Percentiles rank a stretch among this genome's conserved stretches.
Conservation (phyloP, 1,284 basidiomycete species). For the Leccinum fallax region DNA sequence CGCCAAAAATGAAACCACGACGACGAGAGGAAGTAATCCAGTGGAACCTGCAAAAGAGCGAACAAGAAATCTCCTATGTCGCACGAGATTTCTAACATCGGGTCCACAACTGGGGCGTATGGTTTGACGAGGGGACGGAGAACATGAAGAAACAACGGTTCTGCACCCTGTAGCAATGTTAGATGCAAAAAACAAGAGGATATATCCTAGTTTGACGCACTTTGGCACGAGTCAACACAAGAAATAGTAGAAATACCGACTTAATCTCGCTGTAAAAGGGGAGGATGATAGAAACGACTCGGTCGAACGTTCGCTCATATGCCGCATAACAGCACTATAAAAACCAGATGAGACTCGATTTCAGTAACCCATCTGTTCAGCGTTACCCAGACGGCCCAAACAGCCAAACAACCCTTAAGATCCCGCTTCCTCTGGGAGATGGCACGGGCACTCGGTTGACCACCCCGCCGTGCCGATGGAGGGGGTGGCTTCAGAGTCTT, state of each 20-base stretch:
- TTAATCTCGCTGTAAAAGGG: constrained; percentile 83
- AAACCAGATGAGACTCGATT: constrained; percentile 22
- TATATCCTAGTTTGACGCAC: constrained; percentile 45
- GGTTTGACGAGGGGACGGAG: constrained; percentile 73
- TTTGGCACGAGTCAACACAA: constrained; percentile 71
- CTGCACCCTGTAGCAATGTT: constrained; percentile 59
- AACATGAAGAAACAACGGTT: constrained; percentile 75
- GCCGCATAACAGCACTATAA: constrained; percentile 60
- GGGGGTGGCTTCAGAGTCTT: constrained; percentile 73
- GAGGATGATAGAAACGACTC: constrained; percentile 63
- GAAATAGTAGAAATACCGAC: constrained; percentile 65
- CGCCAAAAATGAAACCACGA: constrained; percentile 38
- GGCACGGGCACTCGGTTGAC: constrained; percentile 63
- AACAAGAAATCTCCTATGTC: constrained; percentile 69
- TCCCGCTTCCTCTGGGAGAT: constrained; percentile 74
- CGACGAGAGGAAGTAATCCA: constrained; percentile 47
- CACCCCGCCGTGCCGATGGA: constrained; percentile 59
- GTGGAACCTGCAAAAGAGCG: constrained; percentile 54
- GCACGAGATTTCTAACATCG: constrained; percentile 54
- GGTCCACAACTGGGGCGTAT: constrained; percentile 62
- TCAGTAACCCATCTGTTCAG: constrained; percentile 16
- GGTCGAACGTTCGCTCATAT: constrained; percentile 67
- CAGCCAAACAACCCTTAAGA: constrained; percentile 78
- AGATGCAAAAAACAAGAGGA: constrained; percentile 10
- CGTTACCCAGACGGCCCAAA: constrained; percentile 83